A percentile compares a stretch with the other conserved stretches of the same genome.
Evolutionary conservation across 345 rosid species (phyloP).

Genomic region (Populus ilicifolia): DNA sequence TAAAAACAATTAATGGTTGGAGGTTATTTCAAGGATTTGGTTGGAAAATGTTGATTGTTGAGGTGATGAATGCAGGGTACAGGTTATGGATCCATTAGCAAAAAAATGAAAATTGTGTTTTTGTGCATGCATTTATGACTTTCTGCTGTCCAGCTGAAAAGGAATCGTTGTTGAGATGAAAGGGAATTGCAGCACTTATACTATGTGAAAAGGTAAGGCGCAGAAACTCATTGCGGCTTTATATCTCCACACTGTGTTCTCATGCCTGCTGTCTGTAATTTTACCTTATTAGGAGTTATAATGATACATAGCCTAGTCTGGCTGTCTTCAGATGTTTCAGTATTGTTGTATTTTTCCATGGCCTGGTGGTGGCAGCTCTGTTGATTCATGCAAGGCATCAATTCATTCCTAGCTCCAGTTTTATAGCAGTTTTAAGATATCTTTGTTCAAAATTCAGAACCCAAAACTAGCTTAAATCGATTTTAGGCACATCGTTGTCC

Average conservation of each 20-base stretch:
- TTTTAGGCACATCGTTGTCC: not conserved
- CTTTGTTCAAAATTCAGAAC: not conserved
- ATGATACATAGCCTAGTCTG: not conserved
- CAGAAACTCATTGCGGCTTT: not conserved
- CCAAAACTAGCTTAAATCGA: not conserved
- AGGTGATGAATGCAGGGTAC: not conserved
- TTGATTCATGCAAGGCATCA: not conserved
- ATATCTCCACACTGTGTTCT: not conserved
- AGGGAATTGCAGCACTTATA: not conserved
- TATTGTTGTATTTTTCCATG: not conserved
- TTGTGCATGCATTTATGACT: not conserved
- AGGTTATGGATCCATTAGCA: not conserved
- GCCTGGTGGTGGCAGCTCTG: not conserved
- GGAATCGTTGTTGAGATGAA: not conserved
- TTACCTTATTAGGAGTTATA: not conserved
- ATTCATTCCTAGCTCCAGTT: not conserved
- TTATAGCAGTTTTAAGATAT: not conserved
- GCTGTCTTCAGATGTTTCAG: not conserved
- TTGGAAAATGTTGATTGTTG: not conserved
- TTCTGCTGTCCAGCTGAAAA: not conserved
- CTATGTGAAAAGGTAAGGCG: not conserved
- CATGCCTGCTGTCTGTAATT: not conserved
- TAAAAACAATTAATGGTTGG: not conserved
- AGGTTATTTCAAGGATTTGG: not conserved
- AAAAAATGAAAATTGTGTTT: not conserved